These are phyloP conservation scores for Neurospora sp. DNA, from an alignment of 495 filamentous ascomycete species.

Conservation along the genomic window DNA sequence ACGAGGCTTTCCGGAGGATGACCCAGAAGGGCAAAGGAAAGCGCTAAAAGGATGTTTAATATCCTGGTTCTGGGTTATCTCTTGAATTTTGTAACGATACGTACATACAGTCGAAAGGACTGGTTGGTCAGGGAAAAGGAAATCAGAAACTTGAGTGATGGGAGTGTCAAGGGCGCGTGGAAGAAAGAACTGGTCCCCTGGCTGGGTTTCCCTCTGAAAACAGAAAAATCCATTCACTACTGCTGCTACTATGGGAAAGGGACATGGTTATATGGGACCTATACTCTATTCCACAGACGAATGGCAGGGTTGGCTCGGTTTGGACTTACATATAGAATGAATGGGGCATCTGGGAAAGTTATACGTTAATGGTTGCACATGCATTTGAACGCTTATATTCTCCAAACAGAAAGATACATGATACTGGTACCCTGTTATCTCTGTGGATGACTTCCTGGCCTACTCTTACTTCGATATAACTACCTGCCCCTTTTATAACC, in stretches of 20 bases:
- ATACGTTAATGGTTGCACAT: background rate
- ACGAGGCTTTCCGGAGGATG: conserved; percentile 76
- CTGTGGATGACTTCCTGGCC: no score
- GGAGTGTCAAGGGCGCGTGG: background rate
- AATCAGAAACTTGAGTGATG: background rate
- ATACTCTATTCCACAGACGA: background rate
- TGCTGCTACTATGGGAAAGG: background rate
- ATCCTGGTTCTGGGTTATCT: conserved; percentile 1
- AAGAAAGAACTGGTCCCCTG: background rate
- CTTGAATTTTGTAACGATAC: background rate
- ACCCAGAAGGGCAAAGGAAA: conserved; percentile 59
- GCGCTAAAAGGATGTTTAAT: conserved; percentile 9
- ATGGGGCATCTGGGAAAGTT: background rate
- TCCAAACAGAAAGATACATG: no score
- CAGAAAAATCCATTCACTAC: background rate
- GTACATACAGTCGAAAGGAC: background rate
- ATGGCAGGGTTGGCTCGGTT: background rate
- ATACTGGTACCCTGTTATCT: no score
- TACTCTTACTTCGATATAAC: no score
- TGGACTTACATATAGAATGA: background rate
- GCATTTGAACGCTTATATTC: background rate
- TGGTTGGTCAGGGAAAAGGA: background rate
- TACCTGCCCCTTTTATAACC: no score
- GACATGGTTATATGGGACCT: background rate
- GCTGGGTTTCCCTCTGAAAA: background rate